Conservation (phyloP, 1,139 yeast genomes). For the Debaryomyces subglobosus region DNA sequence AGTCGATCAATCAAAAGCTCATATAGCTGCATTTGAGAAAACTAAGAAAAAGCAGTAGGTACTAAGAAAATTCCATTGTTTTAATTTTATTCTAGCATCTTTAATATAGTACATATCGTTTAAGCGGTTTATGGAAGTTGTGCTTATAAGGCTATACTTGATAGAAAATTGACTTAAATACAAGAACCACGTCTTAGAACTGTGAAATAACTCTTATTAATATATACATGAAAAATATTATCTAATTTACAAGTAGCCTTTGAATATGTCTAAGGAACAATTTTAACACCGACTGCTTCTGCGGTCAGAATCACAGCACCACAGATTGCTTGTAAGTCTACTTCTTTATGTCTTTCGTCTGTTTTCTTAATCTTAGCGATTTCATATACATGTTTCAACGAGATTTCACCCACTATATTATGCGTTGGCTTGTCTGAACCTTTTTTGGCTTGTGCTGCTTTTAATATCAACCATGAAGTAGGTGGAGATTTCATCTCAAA, state of each 20-base stretch:
- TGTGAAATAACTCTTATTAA: conserved; percentile 3
- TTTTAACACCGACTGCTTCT: conserved; percentile 81
- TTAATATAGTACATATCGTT: not conserved
- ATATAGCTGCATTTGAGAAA: conserved; percentile 89
- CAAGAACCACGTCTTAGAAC: not conserved
- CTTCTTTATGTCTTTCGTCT: conserved; percentile 75
- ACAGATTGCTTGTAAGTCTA: conserved; percentile 74
- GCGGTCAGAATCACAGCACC: conserved; percentile 89
- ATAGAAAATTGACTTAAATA: not conserved
- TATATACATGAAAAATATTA: conserved; percentile 10
- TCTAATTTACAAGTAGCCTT: conserved; percentile 7
- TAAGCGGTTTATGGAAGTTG: not conserved
- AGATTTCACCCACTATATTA: conserved; percentile 65
- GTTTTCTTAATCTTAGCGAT: conserved; percentile 92
- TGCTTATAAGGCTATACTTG: not conserved
- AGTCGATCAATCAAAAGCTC: conserved; percentile 93
- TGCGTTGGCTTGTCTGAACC: conserved; percentile 66
- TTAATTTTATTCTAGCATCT: not conserved
- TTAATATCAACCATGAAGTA: conserved; percentile 81
- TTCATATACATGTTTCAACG: conserved; percentile 89
- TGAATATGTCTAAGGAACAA: conserved; percentile 52
- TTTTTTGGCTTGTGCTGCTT: conserved; percentile 82
- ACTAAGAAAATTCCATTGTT: not conserved
- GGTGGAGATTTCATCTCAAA: conserved; percentile 93
- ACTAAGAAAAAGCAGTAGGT: conserved; percentile 53